A percentile compares a stretch with the other conserved stretches of the same genome.
Evolutionary conservation across 306 rosid species (phyloP).

Genomic region (Rosa chinensis): DNA sequence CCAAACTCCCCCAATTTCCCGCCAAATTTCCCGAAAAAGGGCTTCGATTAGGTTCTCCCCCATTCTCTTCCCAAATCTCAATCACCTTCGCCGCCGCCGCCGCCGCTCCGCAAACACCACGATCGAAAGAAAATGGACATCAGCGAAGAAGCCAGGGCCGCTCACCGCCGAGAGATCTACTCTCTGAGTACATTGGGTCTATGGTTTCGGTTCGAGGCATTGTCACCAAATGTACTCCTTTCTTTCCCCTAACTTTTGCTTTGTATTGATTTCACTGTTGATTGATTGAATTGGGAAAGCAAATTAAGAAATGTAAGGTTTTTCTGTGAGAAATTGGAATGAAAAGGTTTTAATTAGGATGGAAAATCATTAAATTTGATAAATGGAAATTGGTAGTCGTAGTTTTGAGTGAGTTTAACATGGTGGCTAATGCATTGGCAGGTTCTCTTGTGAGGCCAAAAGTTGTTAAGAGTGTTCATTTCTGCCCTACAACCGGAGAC

Average conservation of each 20-base stretch:
- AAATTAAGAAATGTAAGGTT: not conserved
- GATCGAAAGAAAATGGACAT: constrained; percentile 54
- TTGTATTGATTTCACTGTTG: not conserved
- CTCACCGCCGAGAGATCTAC: constrained; percentile 94
- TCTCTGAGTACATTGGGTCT: constrained; percentile 85
- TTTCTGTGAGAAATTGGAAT: not conserved
- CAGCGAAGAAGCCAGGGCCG: constrained; percentile 86
- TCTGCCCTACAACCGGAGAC: constrained; percentile 91
- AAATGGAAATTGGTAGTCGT: not conserved
- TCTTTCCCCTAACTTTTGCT: not conserved
- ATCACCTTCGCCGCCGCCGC: not conserved
- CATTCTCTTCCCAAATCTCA: not conserved
- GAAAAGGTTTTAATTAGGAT: not conserved
- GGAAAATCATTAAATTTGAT: not conserved
- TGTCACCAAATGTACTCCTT: constrained; percentile 75
- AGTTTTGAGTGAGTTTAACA: constrained; percentile 22
- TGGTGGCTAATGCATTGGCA: constrained; percentile 30
- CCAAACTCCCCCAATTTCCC: constrained; percentile 36
- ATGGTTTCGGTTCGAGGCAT: constrained; percentile 97
- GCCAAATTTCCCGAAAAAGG: constrained; percentile 40
- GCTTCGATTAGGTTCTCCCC: not conserved
- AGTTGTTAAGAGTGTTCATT: constrained; percentile 96
- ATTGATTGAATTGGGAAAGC: not conserved
- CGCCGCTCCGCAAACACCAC: constrained; percentile 8
- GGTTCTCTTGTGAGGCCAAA: constrained; percentile 98